Conservation (phyloP, 1,284 basidiomycete species). For the Volvariella volvacea region DNA sequence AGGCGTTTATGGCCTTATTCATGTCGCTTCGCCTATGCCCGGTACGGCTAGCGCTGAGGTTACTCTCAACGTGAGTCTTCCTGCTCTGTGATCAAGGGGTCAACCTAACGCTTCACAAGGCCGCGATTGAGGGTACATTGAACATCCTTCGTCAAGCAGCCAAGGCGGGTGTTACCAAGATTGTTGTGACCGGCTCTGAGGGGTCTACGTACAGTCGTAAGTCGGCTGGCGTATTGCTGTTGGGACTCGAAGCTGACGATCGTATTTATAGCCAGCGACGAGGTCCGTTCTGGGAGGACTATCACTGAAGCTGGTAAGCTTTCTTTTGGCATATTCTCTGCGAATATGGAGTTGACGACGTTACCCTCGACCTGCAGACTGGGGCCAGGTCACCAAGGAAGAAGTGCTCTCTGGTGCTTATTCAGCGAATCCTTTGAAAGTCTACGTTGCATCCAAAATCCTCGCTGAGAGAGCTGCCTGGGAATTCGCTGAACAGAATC, state of each 20-base stretch:
- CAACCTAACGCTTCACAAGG: conserved; percentile 5
- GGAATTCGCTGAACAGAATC: conserved; percentile 17
- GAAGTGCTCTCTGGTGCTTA: conserved; percentile 9
- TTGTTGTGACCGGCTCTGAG: conserved; percentile 17
- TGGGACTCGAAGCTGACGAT: too few species aligned
- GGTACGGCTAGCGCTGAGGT: conserved; percentile 3
- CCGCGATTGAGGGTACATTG: conserved; percentile 13
- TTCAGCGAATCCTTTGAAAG: conserved; percentile 7
- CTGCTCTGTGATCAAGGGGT: not conserved
- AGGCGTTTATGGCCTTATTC: conserved; percentile 8
- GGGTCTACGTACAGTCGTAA: too few species aligned
- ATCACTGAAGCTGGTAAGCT: not conserved
- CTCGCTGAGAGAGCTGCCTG: conserved; percentile 18
- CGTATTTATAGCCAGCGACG: too few species aligned
- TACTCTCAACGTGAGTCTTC: not conserved
- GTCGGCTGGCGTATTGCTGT: too few species aligned
- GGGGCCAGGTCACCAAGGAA: conserved; percentile 13
- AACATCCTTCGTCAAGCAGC: conserved; percentile 17
- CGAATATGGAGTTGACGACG: not conserved
- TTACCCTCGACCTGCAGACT: conserved; percentile 4
- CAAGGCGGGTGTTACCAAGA: conserved; percentile 15
- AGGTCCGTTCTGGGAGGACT: too few species aligned
- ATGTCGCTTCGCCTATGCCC: conserved; percentile 9
- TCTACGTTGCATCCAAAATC: conserved; percentile 18
- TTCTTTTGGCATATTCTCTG: not conserved